Evolutionary conservation across 176 grass and related monocot genomes (phyloP).

Genomic region (Thalia dealbata): DNA sequence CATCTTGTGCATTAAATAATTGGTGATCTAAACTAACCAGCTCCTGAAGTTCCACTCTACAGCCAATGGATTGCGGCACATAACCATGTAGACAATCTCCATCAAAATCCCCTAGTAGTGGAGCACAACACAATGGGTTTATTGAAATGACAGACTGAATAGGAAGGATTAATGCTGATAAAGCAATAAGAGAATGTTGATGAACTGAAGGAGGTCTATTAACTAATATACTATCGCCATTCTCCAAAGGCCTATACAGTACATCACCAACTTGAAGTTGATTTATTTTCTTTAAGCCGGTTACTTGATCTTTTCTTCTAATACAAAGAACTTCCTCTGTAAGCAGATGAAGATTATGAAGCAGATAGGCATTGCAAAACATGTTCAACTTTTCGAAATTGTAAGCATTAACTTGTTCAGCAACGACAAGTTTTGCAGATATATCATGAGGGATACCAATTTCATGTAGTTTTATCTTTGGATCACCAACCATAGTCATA

Average conservation of each 20-base stretch:
- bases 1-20: slow-evolving; percentile 74
- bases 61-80: slow-evolving; percentile 64
- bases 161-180: slow-evolving; percentile 54
- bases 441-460: slow-evolving; percentile 60
- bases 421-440: slow-evolving; percentile 46
- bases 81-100: slow-evolving; percentile 94
- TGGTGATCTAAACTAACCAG: slow-evolving; percentile 53
- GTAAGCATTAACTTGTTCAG: slow-evolving; percentile 51
- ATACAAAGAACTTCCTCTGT: slow-evolving; percentile 31
- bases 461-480: slow-evolving; percentile 69
- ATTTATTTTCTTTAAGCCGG: slow-evolving; percentile 44
- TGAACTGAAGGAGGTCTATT: slow-evolving; percentile 91
- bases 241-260: slow-evolving; percentile 57
- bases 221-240: slow-evolving; percentile 78
- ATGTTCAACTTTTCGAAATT: slow-evolving; percentile 51
- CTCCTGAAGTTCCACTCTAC: slow-evolving; percentile 60
- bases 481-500: slow-evolving; percentile 70
- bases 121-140: slow-evolving; percentile 73
- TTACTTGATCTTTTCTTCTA: slow-evolving; percentile 36
- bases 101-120: slow-evolving; percentile 85
- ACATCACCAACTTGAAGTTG: slow-evolving; percentile 72
- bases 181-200: slow-evolving; percentile 79
- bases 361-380: slow-evolving; percentile 47
- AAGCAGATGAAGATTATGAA: slow-evolving; percentile 40
- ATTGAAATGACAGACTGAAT: slow-evolving; percentile 50